Evolutionary conservation across 2,329 filamentous ascomycete species (phyloP), one percentile per base, ranked within the genome.

Genomic region (Aspergillus neoniger): DNA sequence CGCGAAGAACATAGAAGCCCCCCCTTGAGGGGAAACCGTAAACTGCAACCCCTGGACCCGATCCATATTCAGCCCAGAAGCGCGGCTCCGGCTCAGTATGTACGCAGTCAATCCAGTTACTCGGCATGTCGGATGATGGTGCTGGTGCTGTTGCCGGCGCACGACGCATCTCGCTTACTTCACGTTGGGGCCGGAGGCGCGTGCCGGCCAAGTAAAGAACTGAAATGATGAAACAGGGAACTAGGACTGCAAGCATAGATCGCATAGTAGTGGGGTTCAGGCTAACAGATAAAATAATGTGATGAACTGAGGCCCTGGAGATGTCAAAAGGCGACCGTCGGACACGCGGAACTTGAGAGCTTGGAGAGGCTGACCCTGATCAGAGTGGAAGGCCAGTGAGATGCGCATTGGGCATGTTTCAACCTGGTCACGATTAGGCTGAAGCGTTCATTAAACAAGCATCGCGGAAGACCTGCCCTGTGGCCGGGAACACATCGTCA

Each of bases 21-120:
- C 63, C 63, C 28, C 52, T 44, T 8, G 61, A 63, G 4, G 63
- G 63, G 9, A 28, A 61, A 2, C 63, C 63, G 3, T 21, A 47
- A 9, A 61, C 58, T 36, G 21, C 15, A 4, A 39, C 39, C 41
- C 41, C 41, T 44, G 41, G 41, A 2, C 62, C 62, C 19, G 32
- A 38, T 19, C 15, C 44, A 49, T 23, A 28, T 7, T 15, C 12
- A 8, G 50, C 3, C 25, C 19, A 32, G 17, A 19, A 38, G 17
- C 10, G 17, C 5, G 2, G 7, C 41, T 23, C 19, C 0, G 19
- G 17, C 19, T 19, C 17, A 43, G 41, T 10, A 0, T 10, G 19
- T 14, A 23, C 19, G 4, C 41, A 44, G 6, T 44, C 41, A 2
- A 44, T 15, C 8, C 17, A 12, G 41, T 44, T 4, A 3, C 39